Conservation (phyloP, 192 early-diverging fungal species). For the Coemansia sp. region DNA sequence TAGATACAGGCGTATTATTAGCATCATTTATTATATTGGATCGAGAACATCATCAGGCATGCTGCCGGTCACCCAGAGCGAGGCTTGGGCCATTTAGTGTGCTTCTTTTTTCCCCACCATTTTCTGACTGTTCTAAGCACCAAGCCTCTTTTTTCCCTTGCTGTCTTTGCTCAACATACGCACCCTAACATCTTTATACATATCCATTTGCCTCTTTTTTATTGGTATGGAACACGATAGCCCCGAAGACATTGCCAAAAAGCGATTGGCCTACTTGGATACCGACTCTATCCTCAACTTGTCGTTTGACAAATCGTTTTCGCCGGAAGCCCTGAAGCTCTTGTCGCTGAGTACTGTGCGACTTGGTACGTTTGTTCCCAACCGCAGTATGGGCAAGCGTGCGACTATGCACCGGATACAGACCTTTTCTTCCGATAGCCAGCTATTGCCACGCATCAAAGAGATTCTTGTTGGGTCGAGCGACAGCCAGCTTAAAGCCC, state of each 20-base stretch:
- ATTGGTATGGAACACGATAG: conserved; percentile 6
- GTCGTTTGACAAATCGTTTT: conserved; percentile 29
- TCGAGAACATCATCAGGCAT: not conserved
- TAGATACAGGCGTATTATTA: not conserved
- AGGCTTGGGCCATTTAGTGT: not conserved
- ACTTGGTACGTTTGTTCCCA: conserved; percentile 4
- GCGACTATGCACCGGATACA: conserved; percentile 7
- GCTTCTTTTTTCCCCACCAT: not conserved
- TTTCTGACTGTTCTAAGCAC: not conserved
- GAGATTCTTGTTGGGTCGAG: conserved; percentile 36
- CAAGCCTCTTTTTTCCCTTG: not conserved
- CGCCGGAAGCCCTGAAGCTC: not conserved
- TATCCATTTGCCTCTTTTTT: not conserved
- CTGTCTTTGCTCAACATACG: not conserved
- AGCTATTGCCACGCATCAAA: conserved; percentile 30
- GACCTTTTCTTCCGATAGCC: conserved; percentile 17
- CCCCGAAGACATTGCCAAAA: conserved; percentile 8
- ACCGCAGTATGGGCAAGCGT: not conserved
- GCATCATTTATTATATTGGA: not conserved
- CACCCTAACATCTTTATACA: not conserved
- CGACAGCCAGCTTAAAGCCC: conserved; percentile 27
- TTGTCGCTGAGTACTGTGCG: not conserved
- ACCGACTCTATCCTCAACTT: conserved; percentile 39
- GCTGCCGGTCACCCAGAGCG: not conserved
- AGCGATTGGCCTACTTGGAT: conserved; percentile 26